These are phyloP conservation scores for Iberis pinnata DNA, from an alignment of 345 rosid genomes.

Conservation along the genomic window DNA sequence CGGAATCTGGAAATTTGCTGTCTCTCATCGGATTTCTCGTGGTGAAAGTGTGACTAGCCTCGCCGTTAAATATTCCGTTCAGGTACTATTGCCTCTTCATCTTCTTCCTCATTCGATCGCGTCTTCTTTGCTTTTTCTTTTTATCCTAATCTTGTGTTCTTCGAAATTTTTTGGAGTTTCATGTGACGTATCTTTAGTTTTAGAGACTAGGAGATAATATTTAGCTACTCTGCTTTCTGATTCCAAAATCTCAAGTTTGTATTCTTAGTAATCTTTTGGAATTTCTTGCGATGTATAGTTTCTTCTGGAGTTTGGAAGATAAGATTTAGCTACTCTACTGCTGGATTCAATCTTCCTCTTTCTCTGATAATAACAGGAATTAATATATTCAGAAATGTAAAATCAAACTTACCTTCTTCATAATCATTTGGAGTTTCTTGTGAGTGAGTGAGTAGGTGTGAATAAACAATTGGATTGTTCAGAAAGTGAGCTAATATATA, in stretches of 20 bases:
- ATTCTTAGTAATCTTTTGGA: not conserved
- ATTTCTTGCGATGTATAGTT: too few species aligned
- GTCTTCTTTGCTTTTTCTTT: too few species aligned
- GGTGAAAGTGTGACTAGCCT: slow-evolving; percentile 68
- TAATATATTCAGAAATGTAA: too few species aligned
- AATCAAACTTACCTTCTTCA: too few species aligned
- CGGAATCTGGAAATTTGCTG: slow-evolving; percentile 61
- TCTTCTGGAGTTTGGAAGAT: too few species aligned
- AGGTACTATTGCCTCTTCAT: slow-evolving; percentile 38
- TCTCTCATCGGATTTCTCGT: slow-evolving; percentile 60
- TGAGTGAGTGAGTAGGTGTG: not conserved
- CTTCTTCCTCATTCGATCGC: not conserved
- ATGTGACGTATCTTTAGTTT: too few species aligned
- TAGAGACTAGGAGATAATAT: too few species aligned
- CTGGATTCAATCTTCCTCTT: too few species aligned
- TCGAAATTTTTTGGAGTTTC: not conserved
- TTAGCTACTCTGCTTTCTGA: not conserved
- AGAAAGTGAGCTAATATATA: not conserved
- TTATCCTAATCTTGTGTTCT: not conserved
- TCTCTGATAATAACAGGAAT: too few species aligned
- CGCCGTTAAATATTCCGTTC: slow-evolving; percentile 84
- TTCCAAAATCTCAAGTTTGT: not conserved
- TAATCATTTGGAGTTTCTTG: too few species aligned
- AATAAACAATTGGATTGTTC: not conserved
- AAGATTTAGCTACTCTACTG: too few species aligned